Percentiles rank a stretch among this genome's conserved stretches.
These are phyloP conservation scores for Alternaria longipes DNA, from an alignment of 2,329 filamentous ascomycete species.

Conservation along the genomic window DNA sequence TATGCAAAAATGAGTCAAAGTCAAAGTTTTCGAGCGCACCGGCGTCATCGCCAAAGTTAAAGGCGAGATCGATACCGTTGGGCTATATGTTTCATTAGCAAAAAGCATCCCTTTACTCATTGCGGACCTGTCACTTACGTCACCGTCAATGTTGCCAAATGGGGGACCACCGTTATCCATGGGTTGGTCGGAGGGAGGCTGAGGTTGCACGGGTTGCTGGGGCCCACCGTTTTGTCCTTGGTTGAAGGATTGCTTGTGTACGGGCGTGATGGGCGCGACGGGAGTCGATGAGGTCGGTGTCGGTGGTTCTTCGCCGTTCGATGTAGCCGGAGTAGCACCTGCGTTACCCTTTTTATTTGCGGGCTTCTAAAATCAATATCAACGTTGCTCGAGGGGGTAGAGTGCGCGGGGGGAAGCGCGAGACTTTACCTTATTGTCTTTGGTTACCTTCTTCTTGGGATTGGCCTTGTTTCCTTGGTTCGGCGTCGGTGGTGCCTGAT, in stretches of 20 bases:
- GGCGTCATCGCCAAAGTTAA: slow-evolving; percentile 59
- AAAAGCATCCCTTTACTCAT: background rate
- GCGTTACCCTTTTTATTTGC: slow-evolving; percentile 53
- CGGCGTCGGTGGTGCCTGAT: slow-evolving; percentile 75
- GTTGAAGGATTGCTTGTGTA: slow-evolving; percentile 52
- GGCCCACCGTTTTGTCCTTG: slow-evolving; percentile 47
- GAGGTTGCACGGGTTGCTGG: slow-evolving; percentile 43
- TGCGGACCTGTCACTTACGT: slow-evolving; percentile 39
- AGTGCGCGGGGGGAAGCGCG: slow-evolving; percentile 22
- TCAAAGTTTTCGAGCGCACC: slow-evolving; percentile 75
- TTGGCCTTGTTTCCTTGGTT: slow-evolving; percentile 76
- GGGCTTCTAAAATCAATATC: slow-evolving; percentile 52
- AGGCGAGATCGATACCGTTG: slow-evolving; percentile 49
- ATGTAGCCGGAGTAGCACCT: slow-evolving; percentile 53
- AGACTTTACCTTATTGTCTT: slow-evolving; percentile 72
- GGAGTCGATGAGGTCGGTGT: slow-evolving; percentile 61
- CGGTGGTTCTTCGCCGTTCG: slow-evolving; percentile 56
- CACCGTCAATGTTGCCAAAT: slow-evolving; percentile 53
- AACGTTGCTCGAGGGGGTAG: slow-evolving; percentile 37
- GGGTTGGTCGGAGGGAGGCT: slow-evolving; percentile 43
- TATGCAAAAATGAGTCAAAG: slow-evolving; percentile 73
- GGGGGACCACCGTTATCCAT: slow-evolving; percentile 49
- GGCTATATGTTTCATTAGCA: slow-evolving; percentile 39
- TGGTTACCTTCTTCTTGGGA: slow-evolving; percentile 79
- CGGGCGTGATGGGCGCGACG: slow-evolving; percentile 59